phyloP scores from a whole-genome alignment of 2,329 filamentous ascomycete genomes.

The Xylariaceae sp. region DNA sequence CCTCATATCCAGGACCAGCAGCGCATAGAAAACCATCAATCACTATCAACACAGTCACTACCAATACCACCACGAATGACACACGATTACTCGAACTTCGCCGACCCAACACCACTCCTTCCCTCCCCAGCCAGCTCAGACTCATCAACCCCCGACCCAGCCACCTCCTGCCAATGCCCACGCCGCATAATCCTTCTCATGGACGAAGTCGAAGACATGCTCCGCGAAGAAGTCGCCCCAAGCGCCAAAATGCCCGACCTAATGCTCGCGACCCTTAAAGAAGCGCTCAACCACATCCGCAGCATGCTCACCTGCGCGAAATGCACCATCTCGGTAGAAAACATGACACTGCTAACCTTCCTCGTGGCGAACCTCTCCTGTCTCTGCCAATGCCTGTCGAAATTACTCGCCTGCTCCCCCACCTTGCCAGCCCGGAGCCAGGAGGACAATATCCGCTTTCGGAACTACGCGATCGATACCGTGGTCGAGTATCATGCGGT shows the following conservation, averaged over 20 bases:
- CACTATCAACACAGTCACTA: no score
- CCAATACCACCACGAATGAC: background rate
- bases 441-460: background rate
- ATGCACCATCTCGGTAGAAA: background rate
- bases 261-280: background rate
- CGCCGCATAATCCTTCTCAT: background rate
- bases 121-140: background rate
- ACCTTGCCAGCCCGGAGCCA: background rate
- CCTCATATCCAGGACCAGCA: background rate
- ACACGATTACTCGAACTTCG: background rate
- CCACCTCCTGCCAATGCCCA: background rate
- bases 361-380: background rate
- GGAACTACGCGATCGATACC: background rate
- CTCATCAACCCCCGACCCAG: background rate
- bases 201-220: background rate
- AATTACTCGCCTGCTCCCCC: background rate
- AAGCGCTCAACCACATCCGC: background rate
- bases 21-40: background rate
- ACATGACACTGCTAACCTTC: background rate
- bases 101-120: background rate
- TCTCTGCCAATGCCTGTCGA: background rate
- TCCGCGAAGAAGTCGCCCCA: background rate
- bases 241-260: background rate
- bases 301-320: background rate
- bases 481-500: background rate